Conservation (phyloP, 768 basidiomycete genomes). For the Hygrocybe coccinea region DNA sequence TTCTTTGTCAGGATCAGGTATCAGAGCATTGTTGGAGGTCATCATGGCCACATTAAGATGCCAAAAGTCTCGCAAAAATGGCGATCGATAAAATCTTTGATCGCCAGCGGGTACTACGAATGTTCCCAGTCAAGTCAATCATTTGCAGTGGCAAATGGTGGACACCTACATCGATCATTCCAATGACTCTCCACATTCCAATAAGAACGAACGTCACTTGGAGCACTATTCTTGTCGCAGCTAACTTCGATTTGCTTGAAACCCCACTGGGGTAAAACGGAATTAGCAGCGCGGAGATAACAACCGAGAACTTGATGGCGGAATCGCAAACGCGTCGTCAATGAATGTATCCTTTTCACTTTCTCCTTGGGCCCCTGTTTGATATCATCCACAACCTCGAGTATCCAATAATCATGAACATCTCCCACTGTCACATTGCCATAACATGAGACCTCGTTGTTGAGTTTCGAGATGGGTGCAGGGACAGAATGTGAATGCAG, state of each 20-base stretch:
- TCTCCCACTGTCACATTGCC: constrained; percentile 90
- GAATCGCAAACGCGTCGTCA: constrained; percentile 88
- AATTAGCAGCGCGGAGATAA: constrained; percentile 86
- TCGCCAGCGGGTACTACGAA: constrained; percentile 77
- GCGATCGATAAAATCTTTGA: constrained; percentile 78
- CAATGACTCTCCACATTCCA: constrained; percentile 99
- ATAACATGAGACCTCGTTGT: constrained; percentile 91
- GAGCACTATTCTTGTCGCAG: constrained; percentile 85
- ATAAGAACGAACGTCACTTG: constrained; percentile 76
- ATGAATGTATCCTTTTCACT: constrained; percentile 71
- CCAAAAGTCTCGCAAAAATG: constrained; percentile 96
- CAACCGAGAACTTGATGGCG: constrained; percentile 74
- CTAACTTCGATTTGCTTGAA: constrained; percentile 98
- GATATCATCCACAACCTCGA: constrained; percentile 92
- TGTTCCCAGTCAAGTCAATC: not conserved
- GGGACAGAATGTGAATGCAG: constrained; percentile 87
- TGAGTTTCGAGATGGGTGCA: constrained; percentile 84
- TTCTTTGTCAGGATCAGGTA: constrained; percentile 97
- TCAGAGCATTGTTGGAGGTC: constrained; percentile 97
- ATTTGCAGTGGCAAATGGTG: constrained; percentile 1
- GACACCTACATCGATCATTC: constrained; percentile 83
- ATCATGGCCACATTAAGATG: constrained; percentile 99
- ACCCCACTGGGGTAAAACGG: constrained; percentile 92
- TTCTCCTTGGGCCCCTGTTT: constrained; percentile 53
- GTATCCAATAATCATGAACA: constrained; percentile 81